Evolutionary conservation across 495 filamentous ascomycete genomes (phyloP).

Genomic region (Penicillium parvum): DNA sequence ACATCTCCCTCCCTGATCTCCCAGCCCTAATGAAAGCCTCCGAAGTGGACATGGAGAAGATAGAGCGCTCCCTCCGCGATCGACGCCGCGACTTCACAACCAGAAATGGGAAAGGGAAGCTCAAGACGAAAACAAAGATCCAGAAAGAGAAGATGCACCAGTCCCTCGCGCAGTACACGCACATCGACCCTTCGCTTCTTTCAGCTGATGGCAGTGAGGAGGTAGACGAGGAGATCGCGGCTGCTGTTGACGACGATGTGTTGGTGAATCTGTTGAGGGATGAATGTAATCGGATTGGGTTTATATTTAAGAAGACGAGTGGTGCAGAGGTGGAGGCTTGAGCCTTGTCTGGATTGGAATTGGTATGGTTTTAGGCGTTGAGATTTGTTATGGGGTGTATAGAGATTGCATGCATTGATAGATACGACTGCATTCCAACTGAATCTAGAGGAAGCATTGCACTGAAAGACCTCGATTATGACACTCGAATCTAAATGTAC

Average conservation of each 20-base stretch:
- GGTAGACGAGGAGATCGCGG: slow-evolving; percentile 23
- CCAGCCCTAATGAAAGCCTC: slow-evolving; percentile 51
- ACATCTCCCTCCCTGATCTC: slow-evolving; percentile 27
- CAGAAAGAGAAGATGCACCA: slow-evolving; percentile 49
- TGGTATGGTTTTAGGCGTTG: background rate
- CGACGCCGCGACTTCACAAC: slow-evolving; percentile 7
- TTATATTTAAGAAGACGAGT: slow-evolving; percentile 62
- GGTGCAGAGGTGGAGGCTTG: slow-evolving; percentile 21
- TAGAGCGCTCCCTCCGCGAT: slow-evolving; percentile 47
- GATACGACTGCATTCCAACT: too few relatives aligned
- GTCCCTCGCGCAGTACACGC: slow-evolving; percentile 61
- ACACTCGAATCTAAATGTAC: slow-evolving; percentile 15
- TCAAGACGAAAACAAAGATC: too few relatives aligned
- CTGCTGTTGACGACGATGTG: slow-evolving; percentile 55
- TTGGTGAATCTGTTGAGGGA: slow-evolving; percentile 58
- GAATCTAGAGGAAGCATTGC: background rate
- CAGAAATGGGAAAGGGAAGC: slow-evolving; percentile 7
- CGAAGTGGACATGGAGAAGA: slow-evolving; percentile 57
- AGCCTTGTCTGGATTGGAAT: background rate
- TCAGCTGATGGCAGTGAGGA: slow-evolving; percentile 23
- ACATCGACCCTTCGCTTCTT: slow-evolving; percentile 55
- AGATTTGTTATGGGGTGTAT: background rate
- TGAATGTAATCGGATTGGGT: slow-evolving; percentile 55
- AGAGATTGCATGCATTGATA: too few relatives aligned
- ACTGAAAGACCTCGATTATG: background rate